Percentiles rank a stretch among this genome's conserved stretches.
Conservation (phyloP, 441 rosid species). For the Melianthus villosus region DNA sequence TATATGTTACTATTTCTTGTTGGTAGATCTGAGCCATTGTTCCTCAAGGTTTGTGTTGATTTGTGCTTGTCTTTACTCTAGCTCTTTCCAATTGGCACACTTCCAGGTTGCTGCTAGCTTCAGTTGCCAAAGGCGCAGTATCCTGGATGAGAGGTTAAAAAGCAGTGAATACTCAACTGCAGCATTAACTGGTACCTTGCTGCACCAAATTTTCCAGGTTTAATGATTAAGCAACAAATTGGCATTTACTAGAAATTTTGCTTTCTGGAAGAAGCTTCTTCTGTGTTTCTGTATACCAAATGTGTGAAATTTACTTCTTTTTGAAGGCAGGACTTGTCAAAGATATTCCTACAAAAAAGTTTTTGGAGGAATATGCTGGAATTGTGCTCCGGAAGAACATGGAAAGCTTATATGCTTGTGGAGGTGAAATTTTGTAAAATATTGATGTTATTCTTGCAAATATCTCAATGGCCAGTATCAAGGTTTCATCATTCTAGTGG, state of each 20-base stretch:
- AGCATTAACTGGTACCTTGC: conserved; percentile 83
- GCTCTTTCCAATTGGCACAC: conserved; percentile 7
- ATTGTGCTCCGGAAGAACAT: conserved; percentile 53
- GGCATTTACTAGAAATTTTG: no score
- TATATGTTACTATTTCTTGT: no score
- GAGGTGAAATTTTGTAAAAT: conserved; percentile 36
- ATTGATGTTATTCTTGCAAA: no score
- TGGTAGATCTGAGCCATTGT: no score
- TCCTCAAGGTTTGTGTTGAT: no score
- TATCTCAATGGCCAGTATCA: no score
- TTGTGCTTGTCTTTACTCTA: conserved; percentile 8
- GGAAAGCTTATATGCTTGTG: conserved; percentile 84
- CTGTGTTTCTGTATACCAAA: no score
- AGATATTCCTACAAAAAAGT: conserved; percentile 41
- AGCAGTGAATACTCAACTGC: conserved; percentile 52
- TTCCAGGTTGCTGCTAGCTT: conserved; percentile 86
- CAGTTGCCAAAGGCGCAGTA: conserved; percentile 66
- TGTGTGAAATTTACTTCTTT: no score
- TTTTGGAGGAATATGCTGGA: conserved; percentile 57
- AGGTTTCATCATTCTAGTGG: no score
- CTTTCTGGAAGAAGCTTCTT: no score
- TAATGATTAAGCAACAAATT: no score
- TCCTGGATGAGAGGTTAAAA: conserved; percentile 89
- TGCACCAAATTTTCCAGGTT: conserved; percentile 95
- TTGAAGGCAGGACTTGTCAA: conserved; percentile 67